Conservation (phyloP, 306 rosid genomes). For the Cucurbita ficifolia region DNA sequence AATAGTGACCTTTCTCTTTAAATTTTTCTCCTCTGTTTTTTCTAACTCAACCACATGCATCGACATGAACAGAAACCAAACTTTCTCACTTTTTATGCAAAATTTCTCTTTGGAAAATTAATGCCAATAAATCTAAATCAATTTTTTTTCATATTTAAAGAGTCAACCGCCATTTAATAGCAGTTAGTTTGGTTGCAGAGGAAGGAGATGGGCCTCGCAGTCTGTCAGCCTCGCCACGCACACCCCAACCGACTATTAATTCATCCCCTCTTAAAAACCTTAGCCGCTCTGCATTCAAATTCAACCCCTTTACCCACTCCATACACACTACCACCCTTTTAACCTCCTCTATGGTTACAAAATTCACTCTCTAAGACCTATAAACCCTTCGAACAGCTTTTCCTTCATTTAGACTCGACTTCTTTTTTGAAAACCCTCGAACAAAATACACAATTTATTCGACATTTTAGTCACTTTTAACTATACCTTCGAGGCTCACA, state of each 20-base stretch:
- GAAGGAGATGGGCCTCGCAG: neutral
- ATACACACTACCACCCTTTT: neutral
- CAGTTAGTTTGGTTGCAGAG: neutral
- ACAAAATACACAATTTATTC: too few relatives aligned
- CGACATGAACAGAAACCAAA: neutral
- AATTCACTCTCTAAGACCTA: too few relatives aligned
- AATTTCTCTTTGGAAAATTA: neutral
- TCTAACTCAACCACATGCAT: neutral
- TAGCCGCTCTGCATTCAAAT: neutral
- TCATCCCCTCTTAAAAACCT: neutral
- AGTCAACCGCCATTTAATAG: constrained; percentile 1
- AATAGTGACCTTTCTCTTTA: neutral
- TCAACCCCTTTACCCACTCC: neutral
- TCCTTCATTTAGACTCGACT: too few relatives aligned
- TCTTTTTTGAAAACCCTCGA: too few relatives aligned
- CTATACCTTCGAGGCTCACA: too few relatives aligned
- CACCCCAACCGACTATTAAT: neutral
- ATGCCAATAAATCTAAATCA: neutral
- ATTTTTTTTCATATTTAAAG: neutral
- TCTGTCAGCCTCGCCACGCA: neutral
- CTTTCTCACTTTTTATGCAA: neutral
- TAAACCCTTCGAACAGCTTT: too few relatives aligned
- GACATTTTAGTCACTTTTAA: too few relatives aligned
- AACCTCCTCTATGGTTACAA: too few relatives aligned
- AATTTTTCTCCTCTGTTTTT: too few relatives aligned